Conservation (phyloP, 2,329 filamentous ascomycete species). For the Phialemonium atrogriseum region DNA sequence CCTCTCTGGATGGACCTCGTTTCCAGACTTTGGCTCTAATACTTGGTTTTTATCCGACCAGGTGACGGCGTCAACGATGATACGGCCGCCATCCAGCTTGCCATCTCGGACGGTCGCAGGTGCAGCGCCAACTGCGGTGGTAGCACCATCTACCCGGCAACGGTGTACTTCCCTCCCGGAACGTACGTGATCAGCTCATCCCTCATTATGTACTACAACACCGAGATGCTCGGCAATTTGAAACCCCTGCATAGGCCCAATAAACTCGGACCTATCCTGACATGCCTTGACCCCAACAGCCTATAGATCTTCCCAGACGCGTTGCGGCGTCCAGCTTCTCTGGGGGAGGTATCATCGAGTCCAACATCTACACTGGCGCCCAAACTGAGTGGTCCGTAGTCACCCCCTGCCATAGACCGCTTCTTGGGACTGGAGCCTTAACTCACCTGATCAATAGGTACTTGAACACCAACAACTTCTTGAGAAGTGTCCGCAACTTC, state of each 20-base stretch:
- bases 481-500: conserved; percentile 56
- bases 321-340: conserved; percentile 17
- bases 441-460: too few relatives aligned
- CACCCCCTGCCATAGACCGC: too few relatives aligned
- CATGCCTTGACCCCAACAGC: too few relatives aligned
- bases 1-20: too few relatives aligned
- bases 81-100: conserved; percentile 23
- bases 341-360: conserved; percentile 14
- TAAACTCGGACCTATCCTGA: too few relatives aligned
- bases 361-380: background rate
- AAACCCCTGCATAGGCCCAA: too few relatives aligned
- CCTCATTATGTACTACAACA: conserved; percentile 62
- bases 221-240: conserved; percentile 62
- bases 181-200: conserved; percentile 59
- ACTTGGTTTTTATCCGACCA: too few relatives aligned
- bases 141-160: conserved; percentile 33
- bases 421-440: too few relatives aligned
- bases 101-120: conserved; percentile 30
- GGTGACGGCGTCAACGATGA: conserved; percentile 21
- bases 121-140: conserved; percentile 57
- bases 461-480: conserved; percentile 52
- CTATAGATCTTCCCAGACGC: conserved; percentile 16
- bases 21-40: too few relatives aligned
- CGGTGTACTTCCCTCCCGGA: conserved; percentile 64
- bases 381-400: conserved; percentile 1